These are phyloP conservation scores for Meripilus lineatus DNA, from an alignment of 1,284 basidiomycete genomes.

Conservation along the genomic window DNA sequence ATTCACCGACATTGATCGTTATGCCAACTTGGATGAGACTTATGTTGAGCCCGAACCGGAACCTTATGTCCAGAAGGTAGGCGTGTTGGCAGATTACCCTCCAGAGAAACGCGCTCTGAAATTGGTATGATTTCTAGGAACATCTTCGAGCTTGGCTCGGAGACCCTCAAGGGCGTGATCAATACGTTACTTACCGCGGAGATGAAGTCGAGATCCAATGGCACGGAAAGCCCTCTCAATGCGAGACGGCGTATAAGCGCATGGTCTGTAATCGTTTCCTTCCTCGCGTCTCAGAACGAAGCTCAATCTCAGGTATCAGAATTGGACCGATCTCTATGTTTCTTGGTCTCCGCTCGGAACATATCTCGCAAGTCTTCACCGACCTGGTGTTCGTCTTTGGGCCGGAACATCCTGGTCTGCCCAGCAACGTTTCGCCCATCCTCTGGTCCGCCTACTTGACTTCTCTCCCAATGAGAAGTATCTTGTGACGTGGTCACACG, in stretches of 20 bases:
- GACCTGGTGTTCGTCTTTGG: slow-evolving; percentile 96
- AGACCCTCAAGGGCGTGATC: slow-evolving; percentile 90
- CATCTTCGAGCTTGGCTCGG: slow-evolving; percentile 95
- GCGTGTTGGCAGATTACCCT: background rate
- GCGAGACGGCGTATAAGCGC: slow-evolving; percentile 76
- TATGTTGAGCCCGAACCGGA: slow-evolving; percentile 80
- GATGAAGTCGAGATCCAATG: slow-evolving; percentile 91
- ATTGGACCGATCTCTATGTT: slow-evolving; percentile 97
- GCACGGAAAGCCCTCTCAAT: slow-evolving; percentile 89
- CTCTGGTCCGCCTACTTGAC: slow-evolving; percentile 93
- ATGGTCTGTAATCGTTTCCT: slow-evolving; percentile 46
- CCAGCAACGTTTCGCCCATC: slow-evolving; percentile 91
- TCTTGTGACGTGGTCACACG: slow-evolving; percentile 97
- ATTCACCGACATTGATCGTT: slow-evolving; percentile 92
- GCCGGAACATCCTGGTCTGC: slow-evolving; percentile 87
- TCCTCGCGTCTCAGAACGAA: background rate
- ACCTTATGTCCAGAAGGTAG: slow-evolving; percentile 80
- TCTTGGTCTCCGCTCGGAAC: slow-evolving; percentile 98
- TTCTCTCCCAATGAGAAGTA: slow-evolving; percentile 98
- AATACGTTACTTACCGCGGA: slow-evolving; percentile 91
- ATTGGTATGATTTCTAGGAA: slow-evolving; percentile 51
- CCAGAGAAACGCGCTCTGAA: too few species aligned
- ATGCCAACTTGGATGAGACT: slow-evolving; percentile 75
- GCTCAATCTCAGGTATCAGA: slow-evolving; percentile 13
- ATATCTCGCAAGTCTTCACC: slow-evolving; percentile 90